Conservation (phyloP, 2,329 filamentous ascomycete genomes). For the Colletotrichum lentis region DNA sequence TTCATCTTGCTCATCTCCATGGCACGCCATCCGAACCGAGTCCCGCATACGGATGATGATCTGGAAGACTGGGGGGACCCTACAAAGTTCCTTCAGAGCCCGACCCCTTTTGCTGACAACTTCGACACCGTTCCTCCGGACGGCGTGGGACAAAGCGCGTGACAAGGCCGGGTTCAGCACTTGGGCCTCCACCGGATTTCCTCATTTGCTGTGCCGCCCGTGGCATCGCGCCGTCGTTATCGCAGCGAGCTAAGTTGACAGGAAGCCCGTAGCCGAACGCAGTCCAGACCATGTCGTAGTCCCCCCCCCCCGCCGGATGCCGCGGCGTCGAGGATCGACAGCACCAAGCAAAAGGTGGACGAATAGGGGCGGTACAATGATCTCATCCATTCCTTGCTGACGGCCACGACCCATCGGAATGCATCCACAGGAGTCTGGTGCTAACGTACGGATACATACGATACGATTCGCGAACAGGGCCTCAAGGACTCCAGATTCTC, state of each 20-base stretch:
- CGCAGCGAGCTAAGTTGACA: slow-evolving; percentile 6
- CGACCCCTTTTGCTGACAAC: background rate
- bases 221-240: slow-evolving; percentile 18
- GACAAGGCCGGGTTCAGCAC: background rate
- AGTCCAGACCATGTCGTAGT: slow-evolving; percentile 2
- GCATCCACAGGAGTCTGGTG: background rate
- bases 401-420: background rate
- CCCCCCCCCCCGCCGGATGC: slow-evolving; percentile 18
- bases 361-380: slow-evolving; percentile 29
- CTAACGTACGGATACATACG: too few species aligned
- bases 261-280: slow-evolving; percentile 7
- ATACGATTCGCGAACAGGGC: background rate
- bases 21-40: slow-evolving; percentile 1
- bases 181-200: background rate
- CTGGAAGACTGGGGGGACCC: slow-evolving; percentile 1
- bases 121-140: background rate
- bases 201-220: slow-evolving; percentile 10
- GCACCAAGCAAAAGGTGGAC: slow-evolving; percentile 9
- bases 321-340: slow-evolving; percentile 32
- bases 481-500: background rate
- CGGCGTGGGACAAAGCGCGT: background rate
- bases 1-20: slow-evolving; percentile 6
- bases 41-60: background rate
- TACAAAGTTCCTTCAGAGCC: too few species aligned
- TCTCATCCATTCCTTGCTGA: slow-evolving; percentile 18